Base-by-base conservation (phyloP, 2,329 filamentous ascomycete species). In the Colletotrichum shisoi region DNA sequence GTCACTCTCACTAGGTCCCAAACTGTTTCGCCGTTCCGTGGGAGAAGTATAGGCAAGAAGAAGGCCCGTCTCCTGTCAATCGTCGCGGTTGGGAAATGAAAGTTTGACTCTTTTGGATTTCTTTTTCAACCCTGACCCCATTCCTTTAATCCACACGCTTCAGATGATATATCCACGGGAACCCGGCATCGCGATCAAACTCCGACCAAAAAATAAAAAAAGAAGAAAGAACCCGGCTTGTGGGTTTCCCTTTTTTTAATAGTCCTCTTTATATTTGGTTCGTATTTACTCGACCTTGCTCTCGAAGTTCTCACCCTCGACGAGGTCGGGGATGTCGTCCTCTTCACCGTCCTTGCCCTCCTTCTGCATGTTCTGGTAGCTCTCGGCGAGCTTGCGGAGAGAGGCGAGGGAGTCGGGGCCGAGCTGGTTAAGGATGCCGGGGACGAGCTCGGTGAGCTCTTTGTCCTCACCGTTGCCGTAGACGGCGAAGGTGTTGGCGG, bases 281-380 rank as follows among this genome's bases (percentile, higher is more conserved):
- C 60, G 52, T 42, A 34, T 45, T 84, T 95, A 97, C 86, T 97
- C 93, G 80, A 95, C 93, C 84, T 97, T 97, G 83, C 89, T 91
- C 87, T 99, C 95, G 78, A 99, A 99, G 88, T 92, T 97, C 87
- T 97, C 93, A 77, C 95, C 95, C 78, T 93, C 93, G 70, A 99
- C 94, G 73, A 99, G 87, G 75, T 98, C 94, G 75, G 95, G 95
- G 80, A 99, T 99, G 80, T 98, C 95, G 74, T 96, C 93, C 81
- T 91, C 89, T 76, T 89, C 91, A 72, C 89, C 90, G 62, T 85
- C 89, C 77, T 91, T 92, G 81, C 92, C 91, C 78, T 89, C 90
- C 90, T 97, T 97, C 85, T 97, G 94, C 89, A 98, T 89, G 85
- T 89, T 95, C 89, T 99, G 95, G 88, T 99, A 99, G 88, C 91